Percentiles rank a stretch among this genome's conserved stretches.
These are phyloP conservation scores for Galium porrigens DNA, from an alignment of 305 asterid species.

Conservation along the genomic window DNA sequence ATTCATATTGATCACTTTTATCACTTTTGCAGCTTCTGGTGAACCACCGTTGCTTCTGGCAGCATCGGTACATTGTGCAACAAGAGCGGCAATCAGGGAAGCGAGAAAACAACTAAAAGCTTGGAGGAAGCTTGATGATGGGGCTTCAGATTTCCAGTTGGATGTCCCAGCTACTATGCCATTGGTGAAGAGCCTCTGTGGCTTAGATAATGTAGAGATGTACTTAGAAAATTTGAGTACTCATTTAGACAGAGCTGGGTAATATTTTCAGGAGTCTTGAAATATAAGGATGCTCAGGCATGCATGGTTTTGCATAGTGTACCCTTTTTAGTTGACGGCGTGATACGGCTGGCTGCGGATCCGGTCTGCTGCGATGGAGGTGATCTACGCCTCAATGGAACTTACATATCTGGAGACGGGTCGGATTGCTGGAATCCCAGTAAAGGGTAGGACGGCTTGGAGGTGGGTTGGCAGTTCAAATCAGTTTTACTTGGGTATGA, in stretches of 20 bases:
- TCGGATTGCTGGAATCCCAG: too few species aligned
- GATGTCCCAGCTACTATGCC: constrained; percentile 60
- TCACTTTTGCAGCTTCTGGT: constrained; percentile 45
- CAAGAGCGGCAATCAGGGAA: constrained; percentile 56
- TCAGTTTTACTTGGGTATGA: too few species aligned
- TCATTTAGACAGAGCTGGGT: not conserved
- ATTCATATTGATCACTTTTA: not conserved
- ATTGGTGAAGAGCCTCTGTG: constrained; percentile 48
- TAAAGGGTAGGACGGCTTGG: too few species aligned
- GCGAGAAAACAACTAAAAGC: constrained; percentile 43
- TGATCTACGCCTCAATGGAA: too few species aligned
- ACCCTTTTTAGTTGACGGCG: too few species aligned
- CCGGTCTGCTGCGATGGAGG: too few species aligned
- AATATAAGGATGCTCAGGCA: not conserved
- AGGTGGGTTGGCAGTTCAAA: too few species aligned
- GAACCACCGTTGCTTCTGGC: constrained; percentile 67
- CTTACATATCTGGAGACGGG: too few species aligned
- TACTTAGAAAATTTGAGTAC: constrained; percentile 26
- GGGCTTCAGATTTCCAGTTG: constrained; percentile 33
- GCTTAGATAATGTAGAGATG: constrained; percentile 36
- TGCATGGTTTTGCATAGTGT: too few species aligned
- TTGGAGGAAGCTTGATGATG: constrained; percentile 38
- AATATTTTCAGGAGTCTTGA: not conserved
- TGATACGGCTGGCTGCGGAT: too few species aligned
- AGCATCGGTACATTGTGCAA: constrained; percentile 61